Percentiles rank a stretch among this genome's conserved stretches.
phyloP scores from a whole-genome alignment of 2,329 filamentous ascomycete species.

The Alternaria arbusti region DNA sequence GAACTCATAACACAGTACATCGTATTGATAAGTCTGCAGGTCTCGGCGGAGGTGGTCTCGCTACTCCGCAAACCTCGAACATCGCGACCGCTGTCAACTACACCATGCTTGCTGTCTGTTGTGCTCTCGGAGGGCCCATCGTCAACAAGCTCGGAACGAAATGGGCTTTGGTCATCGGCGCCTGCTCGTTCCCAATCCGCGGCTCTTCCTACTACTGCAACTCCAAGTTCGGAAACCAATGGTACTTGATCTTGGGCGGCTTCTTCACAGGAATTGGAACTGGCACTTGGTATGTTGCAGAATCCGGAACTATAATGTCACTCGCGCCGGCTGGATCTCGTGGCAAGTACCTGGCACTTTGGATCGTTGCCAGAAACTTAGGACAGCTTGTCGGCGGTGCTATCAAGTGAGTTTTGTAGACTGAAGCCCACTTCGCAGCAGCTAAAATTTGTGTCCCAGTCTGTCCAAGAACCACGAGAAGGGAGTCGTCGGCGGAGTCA shows the following conservation, averaged over 20 bases:
- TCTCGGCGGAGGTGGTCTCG: constrained; percentile 53
- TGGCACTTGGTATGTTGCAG: constrained; percentile 59
- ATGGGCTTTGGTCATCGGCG: constrained; percentile 55
- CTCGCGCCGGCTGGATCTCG: constrained; percentile 55
- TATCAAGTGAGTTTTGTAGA: constrained; percentile 39
- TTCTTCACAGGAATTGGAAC: constrained; percentile 36
- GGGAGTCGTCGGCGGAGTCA: constrained; percentile 46
- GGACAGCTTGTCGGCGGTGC: constrained; percentile 57
- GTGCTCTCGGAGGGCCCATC: constrained; percentile 53
- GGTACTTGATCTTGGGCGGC: constrained; percentile 47
- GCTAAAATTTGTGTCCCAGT: constrained; percentile 6
- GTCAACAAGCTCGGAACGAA: constrained; percentile 58
- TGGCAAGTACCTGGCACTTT: constrained; percentile 57
- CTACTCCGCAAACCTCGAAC: constrained; percentile 53
- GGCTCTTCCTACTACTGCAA: constrained; percentile 59
- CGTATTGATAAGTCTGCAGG: constrained; percentile 11
- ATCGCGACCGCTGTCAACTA: constrained; percentile 46
- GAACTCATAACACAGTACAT: not conserved
- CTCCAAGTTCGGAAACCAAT: constrained; percentile 57
- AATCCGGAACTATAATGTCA: constrained; percentile 58
- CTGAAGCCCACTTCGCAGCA: too few relatives aligned
- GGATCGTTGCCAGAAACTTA: constrained; percentile 57
- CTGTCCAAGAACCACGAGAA: constrained; percentile 37
- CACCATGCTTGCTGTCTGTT: constrained; percentile 39
- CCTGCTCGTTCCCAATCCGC: constrained; percentile 53